These are phyloP conservation scores for Lactuca sativa DNA, from an alignment of 129 eudicot genomes.

Conservation along the genomic window DNA sequence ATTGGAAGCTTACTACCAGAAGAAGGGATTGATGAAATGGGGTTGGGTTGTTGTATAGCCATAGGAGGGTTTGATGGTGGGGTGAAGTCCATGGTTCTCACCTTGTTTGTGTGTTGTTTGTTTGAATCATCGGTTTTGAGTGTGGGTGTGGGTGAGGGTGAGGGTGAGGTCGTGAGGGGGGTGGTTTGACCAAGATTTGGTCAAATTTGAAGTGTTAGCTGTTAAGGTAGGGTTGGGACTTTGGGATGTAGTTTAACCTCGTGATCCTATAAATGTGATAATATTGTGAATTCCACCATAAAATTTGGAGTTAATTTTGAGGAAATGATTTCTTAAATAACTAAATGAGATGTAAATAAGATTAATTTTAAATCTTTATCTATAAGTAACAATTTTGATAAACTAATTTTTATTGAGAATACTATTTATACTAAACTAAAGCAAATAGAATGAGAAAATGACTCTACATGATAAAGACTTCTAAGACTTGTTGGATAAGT, in stretches of 20 bases:
- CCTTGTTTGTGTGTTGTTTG: not conserved
- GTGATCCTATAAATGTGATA: constrained; percentile 21
- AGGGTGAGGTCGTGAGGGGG: constrained; percentile 25
- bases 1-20: constrained; percentile 61
- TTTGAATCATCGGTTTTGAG: not conserved
- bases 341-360: not conserved
- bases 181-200: constrained; percentile 38
- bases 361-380: too few relatives aligned
- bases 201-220: constrained; percentile 12
- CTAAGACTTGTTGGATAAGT: too few relatives aligned
- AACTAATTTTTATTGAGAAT: too few relatives aligned
- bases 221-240: not conserved
- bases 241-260: not conserved
- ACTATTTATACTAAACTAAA: too few relatives aligned
- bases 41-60: constrained; percentile 21
- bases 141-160: not conserved
- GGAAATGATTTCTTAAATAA: not conserved
- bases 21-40: constrained; percentile 32
- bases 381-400: too few relatives aligned
- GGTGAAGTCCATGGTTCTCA: constrained; percentile 63
- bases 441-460: too few relatives aligned
- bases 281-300: constrained; percentile 4
- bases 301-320: not conserved
- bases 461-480: too few relatives aligned
- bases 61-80: constrained; percentile 37